Base-by-base conservation (phyloP, 1,284 basidiomycete genomes). In the Violaceomyces palustris region DNA sequence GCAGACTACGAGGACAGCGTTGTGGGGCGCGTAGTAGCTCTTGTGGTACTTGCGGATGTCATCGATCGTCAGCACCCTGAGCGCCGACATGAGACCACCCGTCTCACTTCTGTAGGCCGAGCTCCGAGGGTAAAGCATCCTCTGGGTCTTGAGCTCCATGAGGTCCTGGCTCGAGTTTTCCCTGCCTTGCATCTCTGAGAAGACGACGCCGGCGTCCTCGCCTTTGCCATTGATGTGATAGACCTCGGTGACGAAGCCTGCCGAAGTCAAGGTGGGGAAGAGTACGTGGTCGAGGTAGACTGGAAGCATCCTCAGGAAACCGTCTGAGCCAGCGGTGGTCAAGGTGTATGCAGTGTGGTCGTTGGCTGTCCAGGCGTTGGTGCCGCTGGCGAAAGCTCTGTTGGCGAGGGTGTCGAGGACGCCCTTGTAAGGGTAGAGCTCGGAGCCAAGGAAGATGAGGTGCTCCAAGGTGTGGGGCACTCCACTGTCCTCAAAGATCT, bases 231-330 rank as follows among this genome's bases (percentile, higher is more conserved):
- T 87, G 64, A 97, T 83, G 74, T 97, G 92, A 40, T 64, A 66
- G 18, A 64, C 46, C 78, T 98, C 93, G 10, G 94, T 98, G 11
- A 87, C 79, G 64, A 90, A 97, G 34, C 89, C 88, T 40, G 86
- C 83, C 53, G 89, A 81, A 6, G 89, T 92, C 50, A 98, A 83
- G 0, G 92, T 97, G 4, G 94, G 92, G 74, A 94, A 93, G 37
- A 99, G 81, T 55, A 98, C 88, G 73, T 99, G 94, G 75, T 99
- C 94, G 30, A 98, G 79, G 73, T 91, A 99, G 57, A 98, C 85
- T 28, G 93, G 93, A 17, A 98, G 78, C 50, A 98, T 82, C 64
- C 92, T 87, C 30, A 98, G 78, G 73, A 99, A 97, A 2, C 94
- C 94, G 68, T 94, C 88, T 49, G 86, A 85, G 48, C 94, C 94